Base-by-base conservation (phyloP, 306 rosid species). In the Biancaea sappan region DNA sequence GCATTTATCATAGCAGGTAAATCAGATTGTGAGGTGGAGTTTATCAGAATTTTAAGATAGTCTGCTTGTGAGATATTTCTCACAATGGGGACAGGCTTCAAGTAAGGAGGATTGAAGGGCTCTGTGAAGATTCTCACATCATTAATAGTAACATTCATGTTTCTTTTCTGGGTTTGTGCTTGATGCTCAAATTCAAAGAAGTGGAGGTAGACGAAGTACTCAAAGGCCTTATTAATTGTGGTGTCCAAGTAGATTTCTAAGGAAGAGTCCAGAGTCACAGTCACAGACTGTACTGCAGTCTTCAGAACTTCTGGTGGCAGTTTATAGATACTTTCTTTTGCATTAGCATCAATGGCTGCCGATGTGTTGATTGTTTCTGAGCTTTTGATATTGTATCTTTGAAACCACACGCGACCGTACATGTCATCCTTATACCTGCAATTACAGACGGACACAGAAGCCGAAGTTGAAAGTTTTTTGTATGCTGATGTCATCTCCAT, bases 1-100 rank as follows among this genome's bases (percentile, higher is more conserved):
- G 93, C 88, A 32, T 84, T 88, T 67, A 86, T 65, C 28, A 84
- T 80, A 2, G 90, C 86, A 4, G 86, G 93, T 69, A 82, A 80
- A 18, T 72, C 75, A 16, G 90, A 78, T 16, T 71, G 54, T 1
- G 68, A 41, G 3, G 69, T 8, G 18, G 77, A 66, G 11, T 41
- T 11, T 3, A 41, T 12, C 47, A 41, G 13, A 41, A 41, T 41
- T 11, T 8, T 12, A 58, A 58, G 64, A 2, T 58, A 1, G 6
- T 29, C 19, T 28, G 4, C 64, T 58, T 29, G 1, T 29, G 41
- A 10, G 16, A 53, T 24, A 24, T 48, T 29, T 2, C 2, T 22
- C 7, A 26, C 0, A 34, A 73, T 2, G 15, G 75, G 71, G 1
- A 26, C 18, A 0, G 84, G 77, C 28, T 64, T 64, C 59, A 83